Base-by-base conservation (phyloP, 2,329 filamentous ascomycete species). In the Helminthosporium solani region DNA sequence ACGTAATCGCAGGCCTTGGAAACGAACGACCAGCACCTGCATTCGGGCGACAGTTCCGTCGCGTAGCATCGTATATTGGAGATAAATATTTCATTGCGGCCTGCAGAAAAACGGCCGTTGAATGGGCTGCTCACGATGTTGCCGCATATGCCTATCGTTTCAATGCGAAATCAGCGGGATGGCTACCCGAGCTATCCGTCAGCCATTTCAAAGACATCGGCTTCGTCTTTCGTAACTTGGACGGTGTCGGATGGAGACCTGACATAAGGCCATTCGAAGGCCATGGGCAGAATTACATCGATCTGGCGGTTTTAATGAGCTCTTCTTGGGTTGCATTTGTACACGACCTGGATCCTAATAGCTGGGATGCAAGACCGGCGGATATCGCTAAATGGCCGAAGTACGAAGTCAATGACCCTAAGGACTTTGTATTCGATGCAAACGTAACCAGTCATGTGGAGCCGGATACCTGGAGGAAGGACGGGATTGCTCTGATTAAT, bases 61-160 rank as follows among this genome's bases (percentile, higher is more conserved):
- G 82, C 52, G 56, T 56, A 12, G 75, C 75, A 4, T 78, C 82
- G 2, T 71, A 70, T 50, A 63, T 54, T 41, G 82, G 82, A 8
- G 82, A 86, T 61, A 64, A 71, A 1, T 60, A 68, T 39, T 79
- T 84, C 66, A 79, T 82, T 47, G 82, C 78, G 4, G 74, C 76
- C 25, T 75, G 82, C 1, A 75, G 82, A 2, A 68, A 75, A 16
- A 76, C 78, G 5, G 78, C 75, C 49, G 69, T 79, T 53, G 69
- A 71, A 1, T 83, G 78, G 76, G 70, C 78, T 8, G 67, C 68
- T 8, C 64, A 71, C 23, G 68, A 70, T 12, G 57, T 80, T 2
- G 70, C 77, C 4, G 79, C 79, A 11, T 85, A 82, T 70, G 79
- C 76, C 57, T 86, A 84, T 67, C 76, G 79, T 37, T 86, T 85